These are phyloP conservation scores for Tuber magnatum DNA, from an alignment of 495 filamentous ascomycete genomes.

Conservation along the genomic window DNA sequence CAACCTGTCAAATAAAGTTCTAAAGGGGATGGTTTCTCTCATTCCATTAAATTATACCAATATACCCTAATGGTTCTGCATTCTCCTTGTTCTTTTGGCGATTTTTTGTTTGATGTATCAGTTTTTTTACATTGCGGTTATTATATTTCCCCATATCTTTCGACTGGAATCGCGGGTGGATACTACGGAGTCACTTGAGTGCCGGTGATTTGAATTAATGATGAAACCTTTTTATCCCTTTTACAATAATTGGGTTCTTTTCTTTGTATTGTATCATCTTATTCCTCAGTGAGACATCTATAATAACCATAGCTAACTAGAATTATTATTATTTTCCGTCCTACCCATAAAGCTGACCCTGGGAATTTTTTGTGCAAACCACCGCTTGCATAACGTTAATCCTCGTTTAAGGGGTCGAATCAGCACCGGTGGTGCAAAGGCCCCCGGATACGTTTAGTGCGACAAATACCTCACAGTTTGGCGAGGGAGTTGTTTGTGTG, in stretches of 20 bases:
- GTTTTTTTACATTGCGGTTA: neutral
- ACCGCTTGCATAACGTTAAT: no score
- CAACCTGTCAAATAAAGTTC: neutral
- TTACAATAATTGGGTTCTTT: neutral
- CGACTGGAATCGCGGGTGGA: neutral
- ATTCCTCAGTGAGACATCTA: neutral
- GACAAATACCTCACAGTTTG: no score
- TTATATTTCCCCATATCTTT: neutral
- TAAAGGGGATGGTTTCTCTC: neutral
- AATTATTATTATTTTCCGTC: neutral
- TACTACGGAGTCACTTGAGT: neutral
- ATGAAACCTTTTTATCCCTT: neutral
- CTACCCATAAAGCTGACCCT: no score
- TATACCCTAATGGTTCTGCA: neutral
- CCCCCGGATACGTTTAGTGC: no score
- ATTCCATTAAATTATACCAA: neutral
- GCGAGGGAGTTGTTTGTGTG: no score
- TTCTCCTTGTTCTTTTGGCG: neutral
- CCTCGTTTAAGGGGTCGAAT: no score
- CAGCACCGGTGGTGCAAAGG: no score
- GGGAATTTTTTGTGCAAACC: no score
- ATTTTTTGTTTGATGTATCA: neutral
- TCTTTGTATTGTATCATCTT: neutral
- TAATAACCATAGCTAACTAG: neutral
- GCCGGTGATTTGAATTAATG: neutral